Evolutionary conservation across 805 yeast genomes (phyloP).

Genomic region (Candida parachauliodes): DNA sequence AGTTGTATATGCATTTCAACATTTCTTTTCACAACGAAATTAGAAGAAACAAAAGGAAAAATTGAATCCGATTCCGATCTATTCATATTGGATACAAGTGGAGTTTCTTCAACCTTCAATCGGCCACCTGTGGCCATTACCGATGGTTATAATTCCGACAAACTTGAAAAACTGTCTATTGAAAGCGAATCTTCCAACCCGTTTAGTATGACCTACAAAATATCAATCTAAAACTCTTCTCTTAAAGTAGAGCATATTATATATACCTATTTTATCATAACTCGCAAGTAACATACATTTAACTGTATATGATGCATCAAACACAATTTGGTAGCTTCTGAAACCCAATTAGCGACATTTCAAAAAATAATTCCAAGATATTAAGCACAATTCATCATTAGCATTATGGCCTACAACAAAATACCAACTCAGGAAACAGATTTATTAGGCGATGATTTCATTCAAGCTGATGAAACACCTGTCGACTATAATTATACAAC

Average conservation of each 20-base stretch:
- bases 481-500: not conserved
- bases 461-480: slow-evolving; percentile 20
- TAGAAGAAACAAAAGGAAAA: slow-evolving; percentile 43
- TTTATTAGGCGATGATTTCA: slow-evolving; percentile 16
- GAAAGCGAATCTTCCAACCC: not conserved
- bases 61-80: slow-evolving; percentile 1
- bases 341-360: no score
- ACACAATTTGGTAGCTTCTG: no score
- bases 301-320: no score
- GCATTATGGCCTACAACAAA: slow-evolving; percentile 4
- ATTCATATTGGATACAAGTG: not conserved
- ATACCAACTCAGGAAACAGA: slow-evolving; percentile 6
- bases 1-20: slow-evolving; percentile 32
- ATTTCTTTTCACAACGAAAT: slow-evolving; percentile 23
- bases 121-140: not conserved
- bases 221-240: no score
- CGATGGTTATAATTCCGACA: no score
- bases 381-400: no score
- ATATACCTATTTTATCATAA: no score
- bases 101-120: not conserved
- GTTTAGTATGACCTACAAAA: not conserved
- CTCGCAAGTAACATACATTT: no score
- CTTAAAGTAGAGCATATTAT: no score
- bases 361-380: no score
- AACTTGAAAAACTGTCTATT: no score